These are phyloP conservation scores for Pinus albicaulis DNA, from an alignment of 75 land plant species.

Conservation along the genomic window DNA sequence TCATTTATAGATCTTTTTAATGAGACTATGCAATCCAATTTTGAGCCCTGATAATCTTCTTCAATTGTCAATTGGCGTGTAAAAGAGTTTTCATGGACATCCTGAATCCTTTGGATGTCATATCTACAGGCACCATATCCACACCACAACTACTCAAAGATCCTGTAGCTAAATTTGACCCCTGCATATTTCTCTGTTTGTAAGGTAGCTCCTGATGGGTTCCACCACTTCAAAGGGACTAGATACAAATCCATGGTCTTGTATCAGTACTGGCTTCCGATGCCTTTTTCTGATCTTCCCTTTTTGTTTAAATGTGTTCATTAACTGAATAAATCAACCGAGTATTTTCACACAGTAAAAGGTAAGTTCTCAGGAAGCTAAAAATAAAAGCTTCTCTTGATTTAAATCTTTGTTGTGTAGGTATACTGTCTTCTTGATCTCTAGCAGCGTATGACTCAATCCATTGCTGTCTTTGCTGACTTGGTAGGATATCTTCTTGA, in stretches of 20 bases:
- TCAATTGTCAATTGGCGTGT: neutral
- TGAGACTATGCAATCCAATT: neutral
- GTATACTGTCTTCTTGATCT: no score
- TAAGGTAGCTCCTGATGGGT: neutral
- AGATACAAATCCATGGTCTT: neutral
- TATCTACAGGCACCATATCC: neutral
- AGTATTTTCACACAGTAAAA: no score
- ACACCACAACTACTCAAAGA: neutral
- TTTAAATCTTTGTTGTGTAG: no score
- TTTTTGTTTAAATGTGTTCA: no score
- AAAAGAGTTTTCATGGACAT: neutral
- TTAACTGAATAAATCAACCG: no score
- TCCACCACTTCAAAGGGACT: slow-evolving; percentile 8
- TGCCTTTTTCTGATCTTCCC: no score
- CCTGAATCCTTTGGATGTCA: slow-evolving; percentile 3
- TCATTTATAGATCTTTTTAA: neutral
- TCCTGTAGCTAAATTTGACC: neutral
- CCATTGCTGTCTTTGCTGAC: no score
- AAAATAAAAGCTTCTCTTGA: no score
- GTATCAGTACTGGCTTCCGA: no score
- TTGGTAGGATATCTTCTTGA: no score
- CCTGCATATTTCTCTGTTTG: neutral
- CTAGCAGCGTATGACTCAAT: no score
- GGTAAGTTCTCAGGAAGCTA: no score
- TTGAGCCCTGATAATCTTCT: neutral